Evolutionary conservation across 495 filamentous ascomycete genomes (phyloP).

Genomic region (Melanomma pulvis-pyrius): DNA sequence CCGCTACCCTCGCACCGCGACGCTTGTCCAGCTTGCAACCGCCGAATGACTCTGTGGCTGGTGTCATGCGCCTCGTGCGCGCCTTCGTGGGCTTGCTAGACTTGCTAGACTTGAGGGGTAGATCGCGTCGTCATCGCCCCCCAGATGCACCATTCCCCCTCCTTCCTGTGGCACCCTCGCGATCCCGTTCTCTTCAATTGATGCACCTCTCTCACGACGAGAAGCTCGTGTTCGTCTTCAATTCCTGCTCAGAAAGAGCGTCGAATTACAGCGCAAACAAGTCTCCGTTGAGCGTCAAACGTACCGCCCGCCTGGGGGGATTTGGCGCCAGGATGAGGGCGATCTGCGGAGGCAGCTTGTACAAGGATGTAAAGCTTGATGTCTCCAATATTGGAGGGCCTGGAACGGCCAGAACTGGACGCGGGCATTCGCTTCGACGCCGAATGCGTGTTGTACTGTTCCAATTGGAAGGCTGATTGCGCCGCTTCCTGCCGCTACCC

Average conservation of each 20-base stretch:
- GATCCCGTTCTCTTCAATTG: background rate
- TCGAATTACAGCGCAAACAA: too few species aligned
- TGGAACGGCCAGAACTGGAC: background rate
- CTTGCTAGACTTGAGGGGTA: background rate
- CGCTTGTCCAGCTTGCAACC: background rate
- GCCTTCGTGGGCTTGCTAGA: conserved; percentile 7
- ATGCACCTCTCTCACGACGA: background rate
- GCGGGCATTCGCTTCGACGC: background rate
- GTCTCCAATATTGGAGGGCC: background rate
- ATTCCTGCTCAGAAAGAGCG: too few species aligned
- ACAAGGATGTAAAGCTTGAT: background rate
- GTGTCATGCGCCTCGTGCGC: conserved; percentile 12
- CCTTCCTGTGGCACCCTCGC: background rate
- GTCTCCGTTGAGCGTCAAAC: too few species aligned
- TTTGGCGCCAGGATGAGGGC: conserved; percentile 16
- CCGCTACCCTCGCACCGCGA: background rate
- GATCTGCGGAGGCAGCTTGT: conserved; percentile 4
- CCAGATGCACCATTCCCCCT: background rate
- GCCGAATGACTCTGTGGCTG: conserved; percentile 30
- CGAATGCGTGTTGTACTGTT: background rate
- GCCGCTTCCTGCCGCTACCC: conserved; percentile 3
- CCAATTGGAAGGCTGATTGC: conserved; percentile 9
- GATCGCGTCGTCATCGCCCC: background rate
- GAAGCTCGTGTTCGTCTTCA: background rate
- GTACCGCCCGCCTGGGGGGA: background rate